Evolutionary conservation across 192 early-diverging fungal genomes (phyloP), one percentile per base, ranked within the genome.

Genomic region (Linderina pennispora): DNA sequence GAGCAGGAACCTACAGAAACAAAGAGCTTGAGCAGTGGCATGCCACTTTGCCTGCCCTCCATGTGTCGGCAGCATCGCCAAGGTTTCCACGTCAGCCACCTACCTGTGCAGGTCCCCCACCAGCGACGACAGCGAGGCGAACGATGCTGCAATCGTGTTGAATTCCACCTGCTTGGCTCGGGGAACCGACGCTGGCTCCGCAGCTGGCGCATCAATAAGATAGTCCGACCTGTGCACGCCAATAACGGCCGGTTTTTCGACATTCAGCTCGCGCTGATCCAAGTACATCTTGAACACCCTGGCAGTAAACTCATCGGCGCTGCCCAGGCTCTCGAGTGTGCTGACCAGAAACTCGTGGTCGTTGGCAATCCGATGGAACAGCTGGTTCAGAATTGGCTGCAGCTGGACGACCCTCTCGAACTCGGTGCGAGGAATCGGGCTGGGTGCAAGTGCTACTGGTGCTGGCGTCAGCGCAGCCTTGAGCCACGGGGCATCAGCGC

Each of bases 121-220:
- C 32, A 85, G 60, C 0, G 79, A 64, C 1, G 89, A 90, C 13
- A 98, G 72, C 51, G 85, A 82, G 10, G 84, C 80, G 64, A 98
- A 98, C n/a, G 87, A 89, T 5, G 87, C 75, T 4, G 93, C 79
- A 63, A 98, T 94, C 4, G 95, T 97, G 66, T 98, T 98, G 52
- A 94, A 83, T 50, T 98, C 95, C 1, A 98, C 95, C 58, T 98
- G 95, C 58, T 94, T 70, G 8, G 60, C 54, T 34, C 40, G 36
- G n/a, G 67, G 68, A 9, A 53, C 63, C 0, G 38, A 45, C 0
- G 48, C 48, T 3, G 66, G 62, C 2, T 64, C 64, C 36, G 61
- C 65, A 17, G 31, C 48, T 23, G 75, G 64, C 25, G 79, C 61
- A 60, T 97, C 83, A 14, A 95, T 70, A 36, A 98, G 61, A 53